These are phyloP conservation scores for Centaurea solstitialis DNA, from an alignment of 129 eudicot genomes.

Conservation along the genomic window DNA sequence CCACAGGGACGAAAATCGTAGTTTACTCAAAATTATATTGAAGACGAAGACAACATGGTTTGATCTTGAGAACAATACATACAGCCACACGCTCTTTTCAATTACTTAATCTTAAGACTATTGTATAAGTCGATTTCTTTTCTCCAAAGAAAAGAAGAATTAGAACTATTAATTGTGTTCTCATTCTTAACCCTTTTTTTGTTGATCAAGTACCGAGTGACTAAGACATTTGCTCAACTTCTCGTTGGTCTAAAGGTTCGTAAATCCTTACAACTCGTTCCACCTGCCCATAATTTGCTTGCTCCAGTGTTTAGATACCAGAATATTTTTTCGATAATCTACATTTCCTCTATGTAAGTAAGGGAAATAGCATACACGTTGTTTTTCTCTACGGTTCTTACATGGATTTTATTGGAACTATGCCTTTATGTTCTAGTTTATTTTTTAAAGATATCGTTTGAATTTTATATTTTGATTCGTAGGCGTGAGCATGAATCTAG, in stretches of 20 bases:
- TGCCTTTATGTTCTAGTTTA: background rate
- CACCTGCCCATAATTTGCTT: background rate
- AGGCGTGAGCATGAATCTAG: background rate
- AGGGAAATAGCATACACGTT: background rate
- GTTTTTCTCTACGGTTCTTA: background rate
- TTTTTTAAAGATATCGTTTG: background rate
- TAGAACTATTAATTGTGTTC: too few relatives aligned
- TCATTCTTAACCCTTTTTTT: too few relatives aligned
- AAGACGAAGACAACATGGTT: too few relatives aligned
- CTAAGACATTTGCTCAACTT: slow-evolving; percentile 60
- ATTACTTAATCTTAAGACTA: too few relatives aligned
- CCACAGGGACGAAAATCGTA: too few relatives aligned
- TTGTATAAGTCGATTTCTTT: too few relatives aligned
- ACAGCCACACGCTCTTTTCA: too few relatives aligned
- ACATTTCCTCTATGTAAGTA: background rate
- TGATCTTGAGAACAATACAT: too few relatives aligned
- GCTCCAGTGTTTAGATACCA: background rate
- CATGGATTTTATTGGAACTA: background rate
- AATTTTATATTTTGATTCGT: background rate
- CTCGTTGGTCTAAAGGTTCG: slow-evolving; percentile 97
- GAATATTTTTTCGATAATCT: background rate
- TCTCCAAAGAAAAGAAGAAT: too few relatives aligned
- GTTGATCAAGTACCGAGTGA: too few relatives aligned
- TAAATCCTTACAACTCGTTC: slow-evolving; percentile 4
- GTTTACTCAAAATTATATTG: too few relatives aligned